Conservation (phyloP, 176 grass and related monocot species). For the Musa acuminata region DNA sequence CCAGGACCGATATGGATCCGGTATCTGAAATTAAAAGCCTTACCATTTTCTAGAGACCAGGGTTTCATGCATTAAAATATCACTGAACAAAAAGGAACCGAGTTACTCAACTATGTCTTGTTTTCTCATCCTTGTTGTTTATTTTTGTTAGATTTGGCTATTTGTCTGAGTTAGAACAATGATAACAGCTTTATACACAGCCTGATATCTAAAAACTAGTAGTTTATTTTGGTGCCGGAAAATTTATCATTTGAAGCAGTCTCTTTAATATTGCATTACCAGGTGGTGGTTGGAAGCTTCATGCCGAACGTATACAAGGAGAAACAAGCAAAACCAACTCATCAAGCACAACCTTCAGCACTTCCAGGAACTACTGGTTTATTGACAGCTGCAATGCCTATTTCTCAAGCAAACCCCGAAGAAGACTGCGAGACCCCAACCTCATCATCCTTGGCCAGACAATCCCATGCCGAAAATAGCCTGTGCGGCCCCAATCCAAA, state of each 20-base stretch:
- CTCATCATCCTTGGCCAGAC: neutral
- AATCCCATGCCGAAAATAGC: conserved; percentile 22
- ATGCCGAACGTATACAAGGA: conserved; percentile 72
- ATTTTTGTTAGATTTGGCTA: no score
- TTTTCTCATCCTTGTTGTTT: no score
- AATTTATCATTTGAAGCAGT: neutral
- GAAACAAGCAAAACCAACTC: conserved; percentile 51
- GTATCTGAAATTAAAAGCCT: no score
- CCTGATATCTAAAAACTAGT: neutral
- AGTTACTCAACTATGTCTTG: no score
- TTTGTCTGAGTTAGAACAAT: no score
- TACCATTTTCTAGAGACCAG: no score
- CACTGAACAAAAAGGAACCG: no score
- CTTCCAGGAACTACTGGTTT: conserved; percentile 21
- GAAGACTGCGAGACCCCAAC: conserved; percentile 25
- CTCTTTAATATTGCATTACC: conserved; percentile 1
- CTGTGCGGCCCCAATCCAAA: neutral
- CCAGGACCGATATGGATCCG: no score
- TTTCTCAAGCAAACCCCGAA: conserved; percentile 62
- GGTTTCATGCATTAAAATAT: no score
- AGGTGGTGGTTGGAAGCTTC: conserved; percentile 89
- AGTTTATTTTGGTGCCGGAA: neutral
- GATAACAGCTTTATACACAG: no score
- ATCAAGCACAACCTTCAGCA: conserved; percentile 9
- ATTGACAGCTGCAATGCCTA: conserved; percentile 44